Conservation (phyloP, 305 asterid species). For the Fraxinus xanthoxyloides region DNA sequence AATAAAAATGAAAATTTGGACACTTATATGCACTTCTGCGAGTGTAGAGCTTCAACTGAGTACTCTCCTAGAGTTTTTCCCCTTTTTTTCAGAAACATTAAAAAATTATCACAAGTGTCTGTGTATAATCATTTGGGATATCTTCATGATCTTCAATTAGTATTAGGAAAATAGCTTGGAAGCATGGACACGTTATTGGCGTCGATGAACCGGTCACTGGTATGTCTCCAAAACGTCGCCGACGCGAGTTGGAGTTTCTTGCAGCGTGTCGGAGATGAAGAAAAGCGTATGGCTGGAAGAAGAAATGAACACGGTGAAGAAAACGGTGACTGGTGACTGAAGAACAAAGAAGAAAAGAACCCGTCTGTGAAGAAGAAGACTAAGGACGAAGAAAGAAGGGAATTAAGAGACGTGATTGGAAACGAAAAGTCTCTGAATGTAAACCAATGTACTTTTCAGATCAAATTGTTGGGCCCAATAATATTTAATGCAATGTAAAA, state of each 20-base stretch:
- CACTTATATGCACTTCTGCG: neutral
- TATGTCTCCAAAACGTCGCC: neutral
- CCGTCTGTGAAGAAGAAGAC: neutral
- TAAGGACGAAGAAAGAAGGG: neutral
- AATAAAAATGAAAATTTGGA: neutral
- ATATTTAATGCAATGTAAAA: neutral
- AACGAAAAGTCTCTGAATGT: neutral
- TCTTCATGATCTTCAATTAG: neutral
- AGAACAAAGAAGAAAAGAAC: neutral
- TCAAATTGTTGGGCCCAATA: neutral
- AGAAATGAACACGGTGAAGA: neutral
- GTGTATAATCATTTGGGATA: neutral
- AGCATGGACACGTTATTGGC: neutral
- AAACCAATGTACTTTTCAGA: neutral
- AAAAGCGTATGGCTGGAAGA: neutral
- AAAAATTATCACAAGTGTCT: neutral
- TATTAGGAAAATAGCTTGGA: neutral
- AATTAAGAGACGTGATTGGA: neutral
- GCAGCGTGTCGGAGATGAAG: neutral
- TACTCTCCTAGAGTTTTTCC: constrained; percentile 1
- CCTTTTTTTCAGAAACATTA: neutral
- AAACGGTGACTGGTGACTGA: neutral
- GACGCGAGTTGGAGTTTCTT: neutral
- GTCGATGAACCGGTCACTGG: neutral
- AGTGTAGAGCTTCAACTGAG: neutral